Base-by-base conservation (phyloP, 148 eudicot genomes). In the Silene uniflora region DNA sequence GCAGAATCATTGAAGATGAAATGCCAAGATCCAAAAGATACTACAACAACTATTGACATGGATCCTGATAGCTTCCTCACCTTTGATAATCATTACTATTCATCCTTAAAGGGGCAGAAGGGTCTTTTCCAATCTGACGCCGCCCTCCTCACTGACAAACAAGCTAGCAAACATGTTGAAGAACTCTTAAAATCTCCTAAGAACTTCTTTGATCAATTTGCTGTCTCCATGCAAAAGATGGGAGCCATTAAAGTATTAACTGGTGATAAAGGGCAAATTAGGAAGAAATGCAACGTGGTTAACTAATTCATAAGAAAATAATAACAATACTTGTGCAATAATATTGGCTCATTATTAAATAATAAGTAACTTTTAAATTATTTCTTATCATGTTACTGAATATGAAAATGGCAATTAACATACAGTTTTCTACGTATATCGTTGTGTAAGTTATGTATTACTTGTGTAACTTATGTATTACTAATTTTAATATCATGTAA, bases 61-160 rank as follows among this genome's bases (percentile, higher is more conserved):
- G 81, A 77, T 7, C 75, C 74, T 17, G 8, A 47, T 16, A 77
- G 71, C 44, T 67, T 63, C 17, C n/a, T 10, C 22, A 32, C 62
- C 0, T 81, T 77, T 27, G 78, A 81, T 47, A 70, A 73, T 39
- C 44, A 73, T 68, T 77, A 81, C 65, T 81, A 19, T 6, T 1
- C 3, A 0, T 72, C 54, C 29, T 60, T 81, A 14, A 22, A 66
- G 17, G 76, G 66, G 1, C 35, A 22, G 2, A 73, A 68, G 44
- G 83, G 80, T 49, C 77, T 81, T 19, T 81, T 81, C 47, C n/a
- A 19, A 1, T 81, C 83, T 3, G 83, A 81, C 39, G 74, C 77
- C 6, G 65, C 83, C 11, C 80, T 81, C 11, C 80, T 81, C 2
- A 76, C 80, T 0, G 16, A 81, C 23, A 3, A 46, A 0, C 17